Base-by-base conservation (phyloP, 495 filamentous ascomycete species). In the Aspergillus nidulans region DNA sequence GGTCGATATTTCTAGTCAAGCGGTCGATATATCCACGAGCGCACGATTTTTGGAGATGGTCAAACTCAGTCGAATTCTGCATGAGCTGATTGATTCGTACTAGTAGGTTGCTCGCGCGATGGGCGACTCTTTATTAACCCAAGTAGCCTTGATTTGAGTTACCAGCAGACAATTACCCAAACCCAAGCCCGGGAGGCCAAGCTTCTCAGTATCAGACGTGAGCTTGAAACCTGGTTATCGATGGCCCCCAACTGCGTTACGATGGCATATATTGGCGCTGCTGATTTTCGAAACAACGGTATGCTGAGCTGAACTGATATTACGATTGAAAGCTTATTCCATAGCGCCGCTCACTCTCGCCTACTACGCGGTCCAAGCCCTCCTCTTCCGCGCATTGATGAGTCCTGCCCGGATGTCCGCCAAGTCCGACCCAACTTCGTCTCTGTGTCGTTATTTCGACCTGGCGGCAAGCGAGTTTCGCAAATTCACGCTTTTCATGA, bases 41-140 rank as follows among this genome's bases (percentile, higher is more conserved):
- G 49, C 38, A 19, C 49, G 49, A 52, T 52, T 52, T n/a, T 10
- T 52, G 24, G 49, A 52, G 24, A 42, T 52, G 49, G 38, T 52
- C 1, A 52, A 52, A 13, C 24, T 52, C 1, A 52, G 49, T 20
- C 21, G 15, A 15, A 52, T 52, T 20, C 15, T 52, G 8, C 49
- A 52, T n/a, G 49, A 21, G 15, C 9, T 52, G 13, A 52, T 52
- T 24, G 38, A 52, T 16, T 39, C 34, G 12, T 42, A 42, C 24
- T 52, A 28, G 49, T 52, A 30, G 20, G 49, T 42, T 30, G 13
- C 12, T 20, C 24, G 8, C 9, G 12, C 20, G 15, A 16, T 6
- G 6, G 13, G 20, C 13, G 4, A 19, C 34, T 7, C 4, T 3
- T 8, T 7, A 51, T 16, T 43, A 52, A 52, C 16, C 12, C 28